These are phyloP conservation scores for Globisporangium recalcitrans DNA, from an alignment of 352 stramenopile species.

Conservation along the genomic window DNA sequence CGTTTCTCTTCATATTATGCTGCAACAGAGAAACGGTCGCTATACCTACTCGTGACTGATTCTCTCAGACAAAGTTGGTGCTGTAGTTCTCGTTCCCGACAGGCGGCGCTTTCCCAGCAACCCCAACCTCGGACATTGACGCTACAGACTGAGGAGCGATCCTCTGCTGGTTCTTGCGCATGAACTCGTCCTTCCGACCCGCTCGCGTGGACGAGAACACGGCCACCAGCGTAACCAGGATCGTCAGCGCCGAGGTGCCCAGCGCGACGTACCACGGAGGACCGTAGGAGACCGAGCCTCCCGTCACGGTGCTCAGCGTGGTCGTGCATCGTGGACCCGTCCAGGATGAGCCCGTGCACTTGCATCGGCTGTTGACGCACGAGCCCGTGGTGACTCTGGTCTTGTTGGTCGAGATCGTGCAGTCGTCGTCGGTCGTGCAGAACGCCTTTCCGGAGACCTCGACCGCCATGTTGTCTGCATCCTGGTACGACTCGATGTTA, in stretches of 20 bases:
- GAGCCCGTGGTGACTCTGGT: constrained; percentile 27
- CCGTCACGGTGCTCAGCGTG: constrained; percentile 4
- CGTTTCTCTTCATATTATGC: background rate
- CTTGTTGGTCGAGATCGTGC: constrained; percentile 24
- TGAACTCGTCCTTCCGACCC: background rate
- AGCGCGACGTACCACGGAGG: constrained; percentile 3
- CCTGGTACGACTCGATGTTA: constrained; percentile 27
- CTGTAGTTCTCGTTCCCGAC: background rate
- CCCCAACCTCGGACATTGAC: background rate
- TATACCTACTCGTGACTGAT: background rate
- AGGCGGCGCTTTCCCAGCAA: background rate
- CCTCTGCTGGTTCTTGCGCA: constrained; percentile 4
- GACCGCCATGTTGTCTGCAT: constrained; percentile 20
- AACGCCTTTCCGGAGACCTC: constrained; percentile 24
- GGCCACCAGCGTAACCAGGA: background rate
- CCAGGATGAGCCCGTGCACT: constrained; percentile 25
- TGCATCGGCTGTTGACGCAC: constrained; percentile 27
- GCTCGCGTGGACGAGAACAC: background rate
- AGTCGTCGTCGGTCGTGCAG: constrained; percentile 26
- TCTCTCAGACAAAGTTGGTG: constrained; percentile 8
- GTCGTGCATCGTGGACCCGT: constrained; percentile 29
- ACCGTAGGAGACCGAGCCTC: constrained; percentile 1
- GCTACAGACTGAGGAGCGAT: background rate
- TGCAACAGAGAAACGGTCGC: background rate
- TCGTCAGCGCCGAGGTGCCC: constrained; percentile 1